Conservation (phyloP, 768 basidiomycete species). For the Phylloporus scabripes region DNA sequence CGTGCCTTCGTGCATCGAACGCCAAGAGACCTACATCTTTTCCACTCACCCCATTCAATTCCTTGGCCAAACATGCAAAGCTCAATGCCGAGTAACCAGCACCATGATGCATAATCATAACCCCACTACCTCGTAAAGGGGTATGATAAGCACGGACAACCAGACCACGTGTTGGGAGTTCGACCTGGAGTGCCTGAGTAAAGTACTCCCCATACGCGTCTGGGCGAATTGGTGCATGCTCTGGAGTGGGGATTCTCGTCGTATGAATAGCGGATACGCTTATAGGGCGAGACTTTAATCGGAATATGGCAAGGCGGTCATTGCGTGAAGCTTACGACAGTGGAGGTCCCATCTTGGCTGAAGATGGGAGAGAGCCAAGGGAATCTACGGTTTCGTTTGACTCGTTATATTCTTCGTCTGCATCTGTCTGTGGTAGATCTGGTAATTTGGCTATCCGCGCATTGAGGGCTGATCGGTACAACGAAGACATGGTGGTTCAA, state of each 20-base stretch:
- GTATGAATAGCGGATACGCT: constrained; percentile 27
- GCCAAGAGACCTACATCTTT: constrained; percentile 79
- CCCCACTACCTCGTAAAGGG: constrained; percentile 51
- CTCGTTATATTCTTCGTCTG: constrained; percentile 37
- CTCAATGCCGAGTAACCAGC: constrained; percentile 88
- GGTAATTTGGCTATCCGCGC: constrained; percentile 76
- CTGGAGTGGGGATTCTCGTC: constrained; percentile 46
- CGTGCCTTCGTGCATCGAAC: constrained; percentile 83
- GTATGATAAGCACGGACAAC: constrained; percentile 83
- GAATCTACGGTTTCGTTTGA: constrained; percentile 51
- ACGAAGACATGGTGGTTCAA: constrained; percentile 49
- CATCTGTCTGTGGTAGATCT: constrained; percentile 38
- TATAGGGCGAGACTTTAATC: constrained; percentile 14
- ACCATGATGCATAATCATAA: constrained; percentile 92
- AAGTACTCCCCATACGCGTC: constrained; percentile 54
- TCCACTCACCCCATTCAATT: constrained; percentile 51
- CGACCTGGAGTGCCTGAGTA: constrained; percentile 70
- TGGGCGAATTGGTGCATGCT: constrained; percentile 76
- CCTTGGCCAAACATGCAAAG: constrained; percentile 88
- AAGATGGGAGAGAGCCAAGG: constrained; percentile 54
- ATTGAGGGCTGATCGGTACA: constrained; percentile 73
- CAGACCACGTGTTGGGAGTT: constrained; percentile 54
- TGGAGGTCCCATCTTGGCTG: constrained; percentile 50
- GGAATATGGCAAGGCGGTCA: constrained; percentile 5
- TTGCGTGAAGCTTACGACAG: constrained; percentile 45